Conservation (phyloP, 2,329 filamentous ascomycete species). For the Aspergillus neoniger region DNA sequence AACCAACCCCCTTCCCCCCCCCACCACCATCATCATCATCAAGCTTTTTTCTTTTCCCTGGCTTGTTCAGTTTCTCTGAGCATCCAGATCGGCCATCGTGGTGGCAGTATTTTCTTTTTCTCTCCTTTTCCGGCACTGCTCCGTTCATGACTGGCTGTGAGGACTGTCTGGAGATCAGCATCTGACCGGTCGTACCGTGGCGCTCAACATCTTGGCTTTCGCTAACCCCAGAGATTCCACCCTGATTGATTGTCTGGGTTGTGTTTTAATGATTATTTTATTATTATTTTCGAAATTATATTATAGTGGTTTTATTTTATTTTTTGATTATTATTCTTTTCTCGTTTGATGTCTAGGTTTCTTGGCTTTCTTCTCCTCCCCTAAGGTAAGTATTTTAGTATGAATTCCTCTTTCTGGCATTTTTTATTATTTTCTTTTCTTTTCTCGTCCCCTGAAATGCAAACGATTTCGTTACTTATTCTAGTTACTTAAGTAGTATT, state of each 20-base stretch:
- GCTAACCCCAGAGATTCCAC: slow-evolving; percentile 13
- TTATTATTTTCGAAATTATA: neutral
- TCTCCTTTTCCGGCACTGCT: slow-evolving; percentile 7
- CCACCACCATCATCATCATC: neutral
- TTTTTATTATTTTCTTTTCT: too few species aligned
- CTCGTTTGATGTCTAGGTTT: neutral
- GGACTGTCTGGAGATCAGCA: slow-evolving; percentile 17
- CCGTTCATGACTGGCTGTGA: neutral
- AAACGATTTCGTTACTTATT: neutral
- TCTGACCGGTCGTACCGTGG: slow-evolving; percentile 22
- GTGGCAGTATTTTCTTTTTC: slow-evolving; percentile 4
- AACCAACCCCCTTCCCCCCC: too few species aligned
- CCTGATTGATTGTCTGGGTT: neutral
- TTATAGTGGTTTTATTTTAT: neutral
- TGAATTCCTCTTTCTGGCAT: too few species aligned
- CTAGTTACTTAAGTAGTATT: neutral
- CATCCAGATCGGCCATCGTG: neutral
- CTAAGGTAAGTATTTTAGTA: too few species aligned
- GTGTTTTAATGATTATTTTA: neutral
- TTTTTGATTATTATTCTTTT: neutral
- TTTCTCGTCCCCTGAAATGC: too few species aligned
- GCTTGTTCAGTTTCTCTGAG: neutral
- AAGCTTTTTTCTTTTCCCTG: neutral
- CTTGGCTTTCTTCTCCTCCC: neutral
- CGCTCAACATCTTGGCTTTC: slow-evolving; percentile 13